These are phyloP conservation scores for Plasmodium inui DNA, from an alignment of 169 alveolate genomes.

Conservation along the genomic window DNA sequence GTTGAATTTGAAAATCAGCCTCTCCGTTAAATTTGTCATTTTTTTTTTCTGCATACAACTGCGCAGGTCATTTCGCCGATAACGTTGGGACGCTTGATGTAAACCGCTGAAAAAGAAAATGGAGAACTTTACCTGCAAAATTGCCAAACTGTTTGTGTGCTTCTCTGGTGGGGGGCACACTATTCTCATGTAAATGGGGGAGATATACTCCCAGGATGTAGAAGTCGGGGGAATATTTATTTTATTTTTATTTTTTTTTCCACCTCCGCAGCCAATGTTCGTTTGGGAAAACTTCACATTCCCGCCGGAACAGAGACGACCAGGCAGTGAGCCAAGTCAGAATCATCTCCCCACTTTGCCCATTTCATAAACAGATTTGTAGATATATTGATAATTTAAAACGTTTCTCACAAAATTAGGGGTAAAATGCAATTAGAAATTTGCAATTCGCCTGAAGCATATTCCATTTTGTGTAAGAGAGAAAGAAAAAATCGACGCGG, in stretches of 20 bases:
- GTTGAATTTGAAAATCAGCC: neutral
- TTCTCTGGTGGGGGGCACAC: neutral
- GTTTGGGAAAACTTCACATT: slow-evolving; percentile 7
- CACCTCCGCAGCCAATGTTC: slow-evolving; percentile 30
- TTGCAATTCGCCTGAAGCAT: neutral
- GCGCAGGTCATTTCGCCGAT: slow-evolving; percentile 52
- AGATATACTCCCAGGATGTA: neutral
- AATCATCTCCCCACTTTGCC: neutral
- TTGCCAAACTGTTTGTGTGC: neutral
- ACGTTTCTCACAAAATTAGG: neutral
- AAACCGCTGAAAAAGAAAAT: neutral
- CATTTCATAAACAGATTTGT: neutral
- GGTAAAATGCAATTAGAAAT: neutral
- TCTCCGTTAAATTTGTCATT: neutral
- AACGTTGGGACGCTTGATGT: slow-evolving; percentile 65
- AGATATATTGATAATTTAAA: neutral
- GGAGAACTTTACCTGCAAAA: neutral
- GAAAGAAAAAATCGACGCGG: neutral
- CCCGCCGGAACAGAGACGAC: neutral
- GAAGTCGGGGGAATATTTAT: neutral
- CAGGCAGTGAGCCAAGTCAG: neutral
- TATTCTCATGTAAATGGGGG: neutral
- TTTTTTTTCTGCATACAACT: neutral
- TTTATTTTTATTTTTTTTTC: neutral
- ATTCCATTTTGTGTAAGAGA: slow-evolving; percentile 9